These are phyloP conservation scores for Gossypium herbaceum DNA, from an alignment of 345 rosid genomes.

Conservation along the genomic window DNA sequence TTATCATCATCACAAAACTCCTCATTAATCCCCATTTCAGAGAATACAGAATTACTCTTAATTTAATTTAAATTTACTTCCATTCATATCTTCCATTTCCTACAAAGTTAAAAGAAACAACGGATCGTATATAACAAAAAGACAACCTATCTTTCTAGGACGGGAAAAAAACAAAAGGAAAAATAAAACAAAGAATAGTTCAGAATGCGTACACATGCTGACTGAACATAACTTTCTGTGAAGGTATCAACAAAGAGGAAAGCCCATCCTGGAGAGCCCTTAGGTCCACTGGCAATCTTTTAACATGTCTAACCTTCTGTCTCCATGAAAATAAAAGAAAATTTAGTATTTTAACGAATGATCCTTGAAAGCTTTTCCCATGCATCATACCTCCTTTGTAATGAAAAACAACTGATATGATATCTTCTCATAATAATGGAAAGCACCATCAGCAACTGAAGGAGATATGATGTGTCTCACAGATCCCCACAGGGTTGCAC, in stretches of 20 bases:
- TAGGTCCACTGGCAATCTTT: constrained; percentile 83
- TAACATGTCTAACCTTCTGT: constrained; percentile 66
- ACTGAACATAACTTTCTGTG: constrained; percentile 77
- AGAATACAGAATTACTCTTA: not conserved
- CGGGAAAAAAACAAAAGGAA: no score
- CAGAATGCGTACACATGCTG: constrained; percentile 55
- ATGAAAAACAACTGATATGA: constrained; percentile 90
- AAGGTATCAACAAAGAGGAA: constrained; percentile 77
- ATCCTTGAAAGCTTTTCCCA: constrained; percentile 14
- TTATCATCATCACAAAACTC: not conserved
- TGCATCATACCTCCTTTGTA: constrained; percentile 75
- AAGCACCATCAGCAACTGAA: constrained; percentile 93
- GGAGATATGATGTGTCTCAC: constrained; percentile 92
- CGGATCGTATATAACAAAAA: not conserved
- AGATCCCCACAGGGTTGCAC: constrained; percentile 92
- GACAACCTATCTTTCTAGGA: not conserved
- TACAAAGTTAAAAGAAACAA: constrained; percentile 2
- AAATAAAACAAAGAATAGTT: not conserved
- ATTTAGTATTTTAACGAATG: not conserved
- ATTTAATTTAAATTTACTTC: constrained; percentile 1
- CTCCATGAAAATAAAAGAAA: constrained; percentile 15
- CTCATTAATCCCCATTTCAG: not conserved
- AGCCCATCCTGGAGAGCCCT: constrained; percentile 75
- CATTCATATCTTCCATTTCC: not conserved
- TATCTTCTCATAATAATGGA: constrained; percentile 90